phyloP scores from a whole-genome alignment of 176 grass and related monocot genomes.

The Sorghum bicolor region DNA sequence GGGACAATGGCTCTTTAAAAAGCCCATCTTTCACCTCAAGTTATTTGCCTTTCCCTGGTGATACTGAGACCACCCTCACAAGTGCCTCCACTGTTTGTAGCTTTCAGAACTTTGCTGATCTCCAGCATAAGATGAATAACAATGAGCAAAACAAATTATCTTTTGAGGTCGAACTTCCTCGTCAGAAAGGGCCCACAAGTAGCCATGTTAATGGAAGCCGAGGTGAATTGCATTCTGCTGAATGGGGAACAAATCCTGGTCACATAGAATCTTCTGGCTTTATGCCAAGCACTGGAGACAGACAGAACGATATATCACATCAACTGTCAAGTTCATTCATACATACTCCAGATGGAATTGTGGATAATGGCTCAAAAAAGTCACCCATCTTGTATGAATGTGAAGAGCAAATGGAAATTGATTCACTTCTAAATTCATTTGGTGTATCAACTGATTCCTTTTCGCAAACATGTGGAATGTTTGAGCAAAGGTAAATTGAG shows the following conservation, averaged over 20 bases:
- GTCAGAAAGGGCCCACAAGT: slow-evolving; percentile 16
- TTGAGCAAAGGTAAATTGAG: slow-evolving; percentile 40
- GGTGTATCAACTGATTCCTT: slow-evolving; percentile 35
- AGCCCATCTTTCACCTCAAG: slow-evolving; percentile 59
- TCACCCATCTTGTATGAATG: slow-evolving; percentile 39
- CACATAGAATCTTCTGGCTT: slow-evolving; percentile 27
- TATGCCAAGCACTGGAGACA: slow-evolving; percentile 14
- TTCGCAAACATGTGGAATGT: slow-evolving; percentile 47
- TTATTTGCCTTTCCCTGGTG: slow-evolving; percentile 41
- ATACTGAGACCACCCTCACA: slow-evolving; percentile 35
- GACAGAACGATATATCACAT: slow-evolving; percentile 9
- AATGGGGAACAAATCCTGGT: slow-evolving; percentile 20
- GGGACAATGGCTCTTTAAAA: slow-evolving; percentile 47
- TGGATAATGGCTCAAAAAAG: slow-evolving; percentile 28
- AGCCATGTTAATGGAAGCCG: slow-evolving; percentile 15
- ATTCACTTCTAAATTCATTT: slow-evolving; percentile 54
- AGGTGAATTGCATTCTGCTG: slow-evolving; percentile 31
- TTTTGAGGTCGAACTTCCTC: slow-evolving; percentile 18
- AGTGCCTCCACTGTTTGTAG: slow-evolving; percentile 25
- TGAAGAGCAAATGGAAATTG: slow-evolving; percentile 66
- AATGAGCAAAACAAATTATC: slow-evolving; percentile 33
- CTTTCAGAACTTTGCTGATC: slow-evolving; percentile 32
- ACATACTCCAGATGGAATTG: slow-evolving; percentile 25
- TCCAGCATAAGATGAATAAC: slow-evolving; percentile 20
- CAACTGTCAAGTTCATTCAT: slow-evolving; percentile 37